phyloP scores from a whole-genome alignment of 305 asterid genomes.

The Solanum hybrid region DNA sequence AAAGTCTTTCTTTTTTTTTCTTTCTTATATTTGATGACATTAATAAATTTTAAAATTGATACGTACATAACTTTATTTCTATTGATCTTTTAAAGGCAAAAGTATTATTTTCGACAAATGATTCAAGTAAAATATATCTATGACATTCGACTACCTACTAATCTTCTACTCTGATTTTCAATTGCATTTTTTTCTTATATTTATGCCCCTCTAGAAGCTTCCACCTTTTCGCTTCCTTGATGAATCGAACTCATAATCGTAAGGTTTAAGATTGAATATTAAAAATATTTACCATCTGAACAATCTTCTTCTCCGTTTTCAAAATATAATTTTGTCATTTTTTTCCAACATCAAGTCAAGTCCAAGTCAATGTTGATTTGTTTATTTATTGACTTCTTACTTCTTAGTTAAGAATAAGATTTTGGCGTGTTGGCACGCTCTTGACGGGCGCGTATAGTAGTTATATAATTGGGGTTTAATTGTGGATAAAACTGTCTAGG shows the following conservation, averaged over 20 bases:
- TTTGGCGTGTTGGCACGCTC: neutral
- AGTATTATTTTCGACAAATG: neutral
- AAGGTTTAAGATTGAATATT: rapidly evolving
- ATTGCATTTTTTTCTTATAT: neutral
- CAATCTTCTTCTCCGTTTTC: neutral
- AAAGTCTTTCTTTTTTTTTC: too few species aligned
- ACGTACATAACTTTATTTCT: neutral
- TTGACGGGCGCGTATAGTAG: neutral
- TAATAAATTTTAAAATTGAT: neutral
- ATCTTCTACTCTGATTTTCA: neutral
- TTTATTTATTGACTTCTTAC: neutral
- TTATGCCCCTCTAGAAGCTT: neutral
- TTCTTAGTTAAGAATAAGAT: neutral
- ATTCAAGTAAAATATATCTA: neutral
- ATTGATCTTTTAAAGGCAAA: neutral
- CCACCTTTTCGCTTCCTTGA: neutral
- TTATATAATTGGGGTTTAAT: neutral
- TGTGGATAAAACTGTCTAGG: neutral
- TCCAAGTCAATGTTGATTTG: neutral
- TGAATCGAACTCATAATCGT: neutral
- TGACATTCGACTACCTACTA: neutral
- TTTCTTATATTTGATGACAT: too few species aligned
- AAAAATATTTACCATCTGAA: neutral
- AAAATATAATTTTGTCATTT: neutral
- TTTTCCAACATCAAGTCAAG: neutral